Evolutionary conservation across 331 rosid genomes (phyloP).

Genomic region (Malus hybrid): DNA sequence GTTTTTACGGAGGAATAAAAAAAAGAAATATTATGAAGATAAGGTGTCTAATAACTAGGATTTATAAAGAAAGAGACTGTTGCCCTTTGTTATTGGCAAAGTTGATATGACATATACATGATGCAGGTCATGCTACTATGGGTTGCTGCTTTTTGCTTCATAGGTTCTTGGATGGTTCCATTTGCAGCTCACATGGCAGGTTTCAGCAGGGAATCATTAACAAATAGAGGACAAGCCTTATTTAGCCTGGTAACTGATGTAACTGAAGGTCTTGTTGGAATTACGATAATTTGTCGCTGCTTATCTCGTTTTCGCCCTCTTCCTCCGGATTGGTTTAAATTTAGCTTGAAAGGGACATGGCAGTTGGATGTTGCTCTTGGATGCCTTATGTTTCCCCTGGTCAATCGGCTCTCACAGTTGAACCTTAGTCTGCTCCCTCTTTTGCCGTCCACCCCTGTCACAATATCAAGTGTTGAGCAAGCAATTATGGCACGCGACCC

Average conservation of each 20-base stretch:
- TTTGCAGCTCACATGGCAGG: constrained; percentile 73
- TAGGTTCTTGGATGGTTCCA: constrained; percentile 88
- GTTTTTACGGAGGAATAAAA: not conserved
- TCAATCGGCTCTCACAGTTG: constrained; percentile 73
- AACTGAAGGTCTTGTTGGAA: constrained; percentile 79
- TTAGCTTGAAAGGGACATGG: constrained; percentile 82
- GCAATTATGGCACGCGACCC: constrained; percentile 88
- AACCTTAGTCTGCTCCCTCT: constrained; percentile 71
- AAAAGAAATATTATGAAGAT: not conserved
- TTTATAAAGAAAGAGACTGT: not conserved
- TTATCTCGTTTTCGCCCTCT: constrained; percentile 77
- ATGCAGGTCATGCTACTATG: constrained; percentile 95
- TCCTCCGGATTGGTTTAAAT: constrained; percentile 89
- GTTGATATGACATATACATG: not conserved
- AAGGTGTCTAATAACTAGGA: not conserved
- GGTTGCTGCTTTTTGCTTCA: constrained; percentile 87
- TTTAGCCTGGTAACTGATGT: constrained; percentile 82
- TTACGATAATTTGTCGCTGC: constrained; percentile 67
- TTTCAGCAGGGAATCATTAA: constrained; percentile 66
- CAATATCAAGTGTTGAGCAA: constrained; percentile 80
- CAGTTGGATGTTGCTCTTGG: constrained; percentile 69
- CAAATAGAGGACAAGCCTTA: constrained; percentile 78
- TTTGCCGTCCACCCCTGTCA: constrained; percentile 69
- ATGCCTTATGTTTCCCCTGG: constrained; percentile 86
- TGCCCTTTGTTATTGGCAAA: not conserved